Base-by-base conservation (phyloP, 768 basidiomycete species). In the Mycena venus region DNA sequence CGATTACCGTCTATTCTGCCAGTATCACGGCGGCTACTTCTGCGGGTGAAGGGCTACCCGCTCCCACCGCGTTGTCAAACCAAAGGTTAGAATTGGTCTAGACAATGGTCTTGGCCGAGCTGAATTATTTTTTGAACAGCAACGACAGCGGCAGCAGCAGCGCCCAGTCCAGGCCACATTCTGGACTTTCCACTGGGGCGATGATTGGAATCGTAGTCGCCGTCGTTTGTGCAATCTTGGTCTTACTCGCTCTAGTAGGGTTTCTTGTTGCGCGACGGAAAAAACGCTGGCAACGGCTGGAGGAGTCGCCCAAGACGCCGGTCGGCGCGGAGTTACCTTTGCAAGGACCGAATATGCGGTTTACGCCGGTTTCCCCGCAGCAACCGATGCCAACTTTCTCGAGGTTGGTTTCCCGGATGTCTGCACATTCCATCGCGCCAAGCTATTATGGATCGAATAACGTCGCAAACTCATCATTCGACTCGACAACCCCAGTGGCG, bases 1-100 rank as follows among this genome's bases (percentile, higher is more conserved):
- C 83, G 17, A 81, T 89, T 27, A 79, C 77, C 14, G 82, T 88
- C 12, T 87, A 82, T 76, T 83, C 83, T 19, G 80, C 82, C 63
- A 72, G 47, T 32, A 47, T 53, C 42, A 7, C 36, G 44, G 40
- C 61, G n/a, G n/a, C n/a, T n/a, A 42, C 40, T 49, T 21, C 60
- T 44, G 63, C 27, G 21, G 59, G 58, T 32, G 55, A 19, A n/a
- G 44, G 51, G 2, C 27, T 17, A 62, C 73, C 73, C 32, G 15
- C 5, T 42, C 55, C 68, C 11, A 68, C 55, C 32, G 10, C 76
- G 17, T 17, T 69, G 7, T 36, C 66, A 27, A 73, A 73, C 68
- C 71, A 76, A 58, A 17, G 68, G 67, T 66, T 25, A 21, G 60
- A 49, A 0, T 8, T 9, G 32, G 38, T 38, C 15, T 23, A 55